Evolutionary conservation across 225 moss, liverwort and hornwort species (phyloP).

Genomic region (Pleurozium schreberi): DNA sequence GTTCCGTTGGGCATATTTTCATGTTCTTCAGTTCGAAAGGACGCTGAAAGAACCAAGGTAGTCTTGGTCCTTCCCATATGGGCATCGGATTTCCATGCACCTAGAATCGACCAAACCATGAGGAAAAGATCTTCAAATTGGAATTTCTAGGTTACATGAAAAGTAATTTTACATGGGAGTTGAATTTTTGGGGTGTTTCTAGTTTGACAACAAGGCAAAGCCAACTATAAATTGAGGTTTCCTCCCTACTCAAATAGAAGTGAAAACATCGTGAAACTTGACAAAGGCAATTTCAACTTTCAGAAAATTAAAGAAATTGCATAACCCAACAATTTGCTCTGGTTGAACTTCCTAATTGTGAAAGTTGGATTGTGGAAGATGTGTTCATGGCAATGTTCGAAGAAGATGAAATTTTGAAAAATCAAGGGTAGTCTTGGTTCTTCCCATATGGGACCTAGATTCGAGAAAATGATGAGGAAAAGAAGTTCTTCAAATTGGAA

Average conservation of each 20-base stretch:
- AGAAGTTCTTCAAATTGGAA: background rate
- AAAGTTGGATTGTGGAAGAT: no score
- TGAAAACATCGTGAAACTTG: background rate
- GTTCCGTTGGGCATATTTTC: background rate
- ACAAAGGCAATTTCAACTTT: background rate
- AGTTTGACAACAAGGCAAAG: no score
- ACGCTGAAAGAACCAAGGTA: no score
- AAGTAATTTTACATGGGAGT: background rate
- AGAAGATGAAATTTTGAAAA: no score
- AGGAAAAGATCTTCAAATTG: background rate
- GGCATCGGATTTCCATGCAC: background rate
- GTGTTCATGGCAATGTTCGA: no score
- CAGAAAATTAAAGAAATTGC: background rate
- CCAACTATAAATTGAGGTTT: background rate
- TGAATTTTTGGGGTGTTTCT: background rate
- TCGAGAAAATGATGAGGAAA: background rate
- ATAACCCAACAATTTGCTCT: accelerated
- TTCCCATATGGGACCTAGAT: no score
- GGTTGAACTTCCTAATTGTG: no score
- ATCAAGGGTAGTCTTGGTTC: background rate
- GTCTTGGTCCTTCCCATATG: background rate
- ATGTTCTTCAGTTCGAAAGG: no score
- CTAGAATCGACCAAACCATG: background rate
- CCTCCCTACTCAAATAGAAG: accelerated
- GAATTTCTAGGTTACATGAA: no score